Evolutionary conservation across 106 monocot species (phyloP), one percentile per base, ranked within the genome.

Genomic region (Amphibolis antarctica): DNA sequence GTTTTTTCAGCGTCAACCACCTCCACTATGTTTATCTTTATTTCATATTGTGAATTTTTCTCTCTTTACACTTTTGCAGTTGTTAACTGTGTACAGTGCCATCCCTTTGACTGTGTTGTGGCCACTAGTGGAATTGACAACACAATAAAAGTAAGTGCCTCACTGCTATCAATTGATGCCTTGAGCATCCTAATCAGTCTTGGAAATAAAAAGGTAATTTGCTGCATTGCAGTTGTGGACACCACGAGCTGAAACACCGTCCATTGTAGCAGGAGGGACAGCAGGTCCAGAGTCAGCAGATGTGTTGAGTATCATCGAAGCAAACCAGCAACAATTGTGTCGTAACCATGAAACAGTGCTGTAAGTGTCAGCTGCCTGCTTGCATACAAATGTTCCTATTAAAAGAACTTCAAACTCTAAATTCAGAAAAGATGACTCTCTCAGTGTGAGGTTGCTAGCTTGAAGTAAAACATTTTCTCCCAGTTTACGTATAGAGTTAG

Each of bases 41-140:
- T 46, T 51, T 5, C 59, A 6, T 63, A 50, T 54, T 19, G 10
- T 36, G 21, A 29, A 12, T 59, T 55, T 7, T 25, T 51, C n/a
- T 75, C 5, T 66, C 50, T 68, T 71, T 23, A 67, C n/a, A 83
- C 21, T 53, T 58, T 61, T 47, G 19, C 19, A 28, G 96, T 98
- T 78, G 96, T 98, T 36, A 98, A 98, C 56, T 98, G 96, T 65
- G 76, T 98, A 66, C 96, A 98, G 65, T 86, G 88, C 52, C 96
- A 98, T 84, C 96, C 96, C 44, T 86, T 75, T 72, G 87, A 98
- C 75, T 90, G 83, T 69, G 78, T 80, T 66, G 67, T 98, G 74
- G 96, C 96, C 54, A 90, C 96, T 46, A 98, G 96, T 62, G 96
- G 96, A 44, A 98, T 98, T 60, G 96, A 98, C 70, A 84, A 66